Base-by-base conservation (phyloP, 805 yeast genomes). In the Lipomyces anomalus region DNA sequence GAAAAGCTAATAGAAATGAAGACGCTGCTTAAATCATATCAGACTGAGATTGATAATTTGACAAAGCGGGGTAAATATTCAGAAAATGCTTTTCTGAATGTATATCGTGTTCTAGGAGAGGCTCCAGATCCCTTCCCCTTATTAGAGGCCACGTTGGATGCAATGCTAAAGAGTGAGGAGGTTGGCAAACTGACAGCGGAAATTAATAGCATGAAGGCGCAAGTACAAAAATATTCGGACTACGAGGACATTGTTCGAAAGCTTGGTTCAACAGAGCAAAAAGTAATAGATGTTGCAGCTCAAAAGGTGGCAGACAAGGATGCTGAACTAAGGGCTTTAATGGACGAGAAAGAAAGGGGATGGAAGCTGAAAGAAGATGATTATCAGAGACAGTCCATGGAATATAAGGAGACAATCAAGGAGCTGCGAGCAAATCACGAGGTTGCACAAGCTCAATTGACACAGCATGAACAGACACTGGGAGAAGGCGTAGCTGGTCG, bases 61-160 rank as follows among this genome's bases (percentile, higher is more conserved):
- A 85, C 96, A 1, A 77, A 78, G 54, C 78, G 92, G 52, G 79
- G 85, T 44, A 86, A 89, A 60, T 69, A 64, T 37, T 78, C 84
- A 1, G 97, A 92, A 59, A 69, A 73, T 32, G 72, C 79, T 24
- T 82, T 92, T 58, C 76, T 88, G 61, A 78, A 80, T 17, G 70
- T 85, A 20, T 90, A 90, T 67, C 70, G 85, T 45, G 70, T 78
- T 13, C 67, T 90, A 4, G 85, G 88, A 4, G 95, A 89, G 62
- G 89, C 94, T 0, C 97, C 97, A 0, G 97, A 90, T 66, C 97
- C 97, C 1, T 77, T 74, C 50, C 94, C 95, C 3, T 64, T 89
- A 35, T 67, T 90, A 47, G 84, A 83, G 56, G 73, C 79, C 32
- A 77, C 89, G 1, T 61, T 84, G 22, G 85, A 80, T 40, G 75